These are phyloP conservation scores for Thelonectria blattea DNA, from an alignment of 2,329 filamentous ascomycete species.

Conservation along the genomic window DNA sequence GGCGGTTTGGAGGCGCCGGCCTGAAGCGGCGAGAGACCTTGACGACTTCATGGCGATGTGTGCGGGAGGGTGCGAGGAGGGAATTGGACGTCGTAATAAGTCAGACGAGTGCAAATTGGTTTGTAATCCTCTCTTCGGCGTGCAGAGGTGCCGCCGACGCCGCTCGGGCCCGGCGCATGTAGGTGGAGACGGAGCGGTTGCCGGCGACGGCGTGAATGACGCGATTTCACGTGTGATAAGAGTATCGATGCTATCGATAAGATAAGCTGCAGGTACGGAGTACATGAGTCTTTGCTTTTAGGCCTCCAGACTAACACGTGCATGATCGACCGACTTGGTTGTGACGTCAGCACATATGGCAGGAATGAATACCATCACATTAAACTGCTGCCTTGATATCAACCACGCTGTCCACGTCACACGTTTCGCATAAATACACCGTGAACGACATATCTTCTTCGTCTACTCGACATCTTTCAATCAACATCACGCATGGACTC, in stretches of 20 bases:
- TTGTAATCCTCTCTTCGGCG: constrained; percentile 30
- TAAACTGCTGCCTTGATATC: background rate
- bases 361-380: background rate
- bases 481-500: background rate
- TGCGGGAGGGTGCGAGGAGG: background rate
- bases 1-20: constrained; percentile 26
- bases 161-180: constrained; percentile 26
- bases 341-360: background rate
- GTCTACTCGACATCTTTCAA: no score
- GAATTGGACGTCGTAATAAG: constrained; percentile 4
- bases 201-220: constrained; percentile 30
- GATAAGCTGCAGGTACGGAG: no score
- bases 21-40: constrained; percentile 27
- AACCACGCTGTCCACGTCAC: background rate
- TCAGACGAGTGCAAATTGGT: constrained; percentile 18
- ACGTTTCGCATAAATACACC: background rate
- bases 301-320: no score
- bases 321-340: background rate
- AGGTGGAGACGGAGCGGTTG: constrained; percentile 21
- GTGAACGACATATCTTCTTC: no score
- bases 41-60: constrained; percentile 32
- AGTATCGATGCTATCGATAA: constrained; percentile 27
- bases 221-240: constrained; percentile 38
- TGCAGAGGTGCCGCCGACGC: constrained; percentile 13
- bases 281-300: no score